These are phyloP conservation scores for Oldenlandia corymbosa DNA, from an alignment of 257 asterid genomes.

Conservation along the genomic window DNA sequence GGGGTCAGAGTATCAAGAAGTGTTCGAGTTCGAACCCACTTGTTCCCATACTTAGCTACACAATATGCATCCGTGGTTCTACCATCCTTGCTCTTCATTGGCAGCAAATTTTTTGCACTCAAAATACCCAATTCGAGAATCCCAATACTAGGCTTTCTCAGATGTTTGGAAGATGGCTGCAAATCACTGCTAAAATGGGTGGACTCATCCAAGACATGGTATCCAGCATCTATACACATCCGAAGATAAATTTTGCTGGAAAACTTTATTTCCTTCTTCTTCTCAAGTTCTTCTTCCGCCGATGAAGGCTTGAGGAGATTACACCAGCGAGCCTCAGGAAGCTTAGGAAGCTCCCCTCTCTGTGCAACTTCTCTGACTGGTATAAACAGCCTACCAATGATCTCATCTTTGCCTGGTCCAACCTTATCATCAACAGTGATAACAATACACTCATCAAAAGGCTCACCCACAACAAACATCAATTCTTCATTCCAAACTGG, in stretches of 20 bases:
- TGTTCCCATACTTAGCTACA: slow-evolving; percentile 93
- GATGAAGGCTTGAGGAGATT: slow-evolving; percentile 45
- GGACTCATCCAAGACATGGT: slow-evolving; percentile 87
- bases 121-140: slow-evolving; percentile 81
- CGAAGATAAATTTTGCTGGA: slow-evolving; percentile 75
- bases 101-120: slow-evolving; percentile 58
- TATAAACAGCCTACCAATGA: slow-evolving; percentile 53
- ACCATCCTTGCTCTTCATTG: slow-evolving; percentile 82
- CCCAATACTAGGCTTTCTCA: slow-evolving; percentile 72
- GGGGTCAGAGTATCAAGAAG: slow-evolving; percentile 68
- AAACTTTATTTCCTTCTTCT: slow-evolving; percentile 72
- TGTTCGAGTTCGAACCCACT: slow-evolving; percentile 90
- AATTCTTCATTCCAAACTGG: slow-evolving; percentile 93
- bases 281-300: slow-evolving; percentile 42
- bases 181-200: slow-evolving; percentile 78
- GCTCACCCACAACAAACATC: slow-evolving; percentile 77
- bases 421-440: slow-evolving; percentile 59
- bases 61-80: slow-evolving; percentile 78
- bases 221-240: slow-evolving; percentile 61
- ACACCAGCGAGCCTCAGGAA: slow-evolving; percentile 62
- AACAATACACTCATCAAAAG: slow-evolving; percentile 57
- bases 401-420: slow-evolving; percentile 57
- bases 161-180: slow-evolving; percentile 63
- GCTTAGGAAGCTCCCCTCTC: slow-evolving; percentile 45
- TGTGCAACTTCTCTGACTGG: slow-evolving; percentile 46